Evolutionary conservation across 139 green algal genomes (phyloP).

Genomic region (Dunaliella primolecta): DNA sequence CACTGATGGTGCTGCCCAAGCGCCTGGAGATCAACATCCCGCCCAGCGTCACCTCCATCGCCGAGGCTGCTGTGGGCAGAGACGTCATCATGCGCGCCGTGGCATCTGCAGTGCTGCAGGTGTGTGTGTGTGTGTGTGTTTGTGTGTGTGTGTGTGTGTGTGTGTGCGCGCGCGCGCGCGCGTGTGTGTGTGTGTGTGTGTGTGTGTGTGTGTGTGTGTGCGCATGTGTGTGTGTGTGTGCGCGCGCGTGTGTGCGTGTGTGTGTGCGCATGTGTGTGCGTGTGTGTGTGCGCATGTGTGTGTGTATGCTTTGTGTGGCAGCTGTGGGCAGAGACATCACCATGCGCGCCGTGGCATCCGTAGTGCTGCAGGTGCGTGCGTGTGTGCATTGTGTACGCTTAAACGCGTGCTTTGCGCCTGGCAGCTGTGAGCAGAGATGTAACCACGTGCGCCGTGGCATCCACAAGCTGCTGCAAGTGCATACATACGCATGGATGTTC

Average conservation of each 20-base stretch:
- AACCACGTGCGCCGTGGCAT: constrained; percentile 86
- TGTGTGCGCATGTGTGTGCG: background rate
- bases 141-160: too few relatives aligned
- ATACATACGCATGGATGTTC: too few relatives aligned
- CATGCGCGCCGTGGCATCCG: constrained; percentile 82
- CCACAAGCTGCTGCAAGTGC: too few relatives aligned
- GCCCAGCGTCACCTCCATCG: constrained; percentile 79
- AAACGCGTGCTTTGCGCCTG: too few relatives aligned
- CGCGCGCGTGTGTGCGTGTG: background rate
- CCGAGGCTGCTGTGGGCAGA: constrained; percentile 85
- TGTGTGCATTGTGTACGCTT: too few relatives aligned
- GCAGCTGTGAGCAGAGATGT: constrained; percentile 86
- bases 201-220: too few relatives aligned
- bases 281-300: background rate
- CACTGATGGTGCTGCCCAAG: constrained; percentile 91
- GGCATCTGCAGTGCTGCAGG: constrained; percentile 76
- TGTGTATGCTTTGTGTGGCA: constrained; percentile 52
- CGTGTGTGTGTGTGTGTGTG: background rate
- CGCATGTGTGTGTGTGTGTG: too few relatives aligned
- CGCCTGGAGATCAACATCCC: constrained; percentile 89
- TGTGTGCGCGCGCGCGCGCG: background rate
- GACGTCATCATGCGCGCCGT: constrained; percentile 92
- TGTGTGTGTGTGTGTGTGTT: too few relatives aligned
- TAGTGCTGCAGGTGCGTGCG: constrained; percentile 76
- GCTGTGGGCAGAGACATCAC: constrained; percentile 88